These are phyloP conservation scores for Penicillium cataractarum DNA, from an alignment of 495 filamentous ascomycete species.

Conservation along the genomic window DNA sequence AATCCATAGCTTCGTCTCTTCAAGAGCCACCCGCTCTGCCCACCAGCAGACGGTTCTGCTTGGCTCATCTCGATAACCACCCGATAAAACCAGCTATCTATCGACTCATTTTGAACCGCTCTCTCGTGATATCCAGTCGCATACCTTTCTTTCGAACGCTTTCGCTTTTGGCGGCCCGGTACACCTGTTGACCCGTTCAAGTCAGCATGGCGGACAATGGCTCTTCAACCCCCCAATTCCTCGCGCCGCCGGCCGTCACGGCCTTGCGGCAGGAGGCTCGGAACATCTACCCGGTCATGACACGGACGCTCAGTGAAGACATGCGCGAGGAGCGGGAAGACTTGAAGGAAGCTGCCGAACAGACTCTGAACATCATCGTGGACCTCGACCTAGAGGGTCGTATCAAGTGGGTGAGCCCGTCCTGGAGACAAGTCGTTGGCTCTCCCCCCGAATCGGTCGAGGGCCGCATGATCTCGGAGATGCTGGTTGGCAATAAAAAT, in stretches of 20 bases:
- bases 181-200: constrained; percentile 9
- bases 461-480: constrained; percentile 75
- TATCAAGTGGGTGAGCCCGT: constrained; percentile 93
- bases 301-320: constrained; percentile 64
- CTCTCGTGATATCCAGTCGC: constrained; percentile 6
- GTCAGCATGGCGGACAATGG: constrained; percentile 52
- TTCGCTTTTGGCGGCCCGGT: background rate
- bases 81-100: background rate
- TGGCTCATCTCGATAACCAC: constrained; percentile 22
- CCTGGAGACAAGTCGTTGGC: constrained; percentile 94
- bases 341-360: constrained; percentile 91
- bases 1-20: constrained; percentile 44
- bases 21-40: constrained; percentile 53
- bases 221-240: constrained; percentile 44
- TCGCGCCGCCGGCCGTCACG: constrained; percentile 55
- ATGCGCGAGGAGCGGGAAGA: constrained; percentile 85
- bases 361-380: constrained; percentile 93
- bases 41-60: constrained; percentile 52
- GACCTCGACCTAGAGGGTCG: constrained; percentile 87
- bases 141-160: background rate
- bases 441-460: constrained; percentile 72
- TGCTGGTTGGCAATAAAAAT: constrained; percentile 76
- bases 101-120: constrained; percentile 2
- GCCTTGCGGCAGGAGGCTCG: constrained; percentile 59
- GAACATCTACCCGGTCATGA: constrained; percentile 52